These are phyloP conservation scores for Myriosclerotinia scirpicola DNA, from an alignment of 2,329 filamentous ascomycete genomes.

Conservation along the genomic window DNA sequence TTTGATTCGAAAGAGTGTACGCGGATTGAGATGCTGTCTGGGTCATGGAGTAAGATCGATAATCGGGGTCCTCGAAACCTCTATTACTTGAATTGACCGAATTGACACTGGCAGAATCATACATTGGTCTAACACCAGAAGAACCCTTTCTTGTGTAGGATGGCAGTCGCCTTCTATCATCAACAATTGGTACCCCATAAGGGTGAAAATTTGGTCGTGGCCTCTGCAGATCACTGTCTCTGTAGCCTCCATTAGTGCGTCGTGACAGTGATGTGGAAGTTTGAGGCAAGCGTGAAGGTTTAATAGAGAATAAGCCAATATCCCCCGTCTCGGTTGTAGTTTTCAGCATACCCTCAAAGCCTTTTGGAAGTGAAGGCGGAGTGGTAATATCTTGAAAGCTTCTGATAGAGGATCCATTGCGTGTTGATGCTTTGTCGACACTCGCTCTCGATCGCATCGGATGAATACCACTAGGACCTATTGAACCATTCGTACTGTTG, in stretches of 20 bases:
- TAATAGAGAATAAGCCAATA: constrained; percentile 60
- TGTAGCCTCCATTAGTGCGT: constrained; percentile 27
- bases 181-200: constrained; percentile 39
- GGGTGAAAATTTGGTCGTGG: constrained; percentile 31
- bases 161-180: constrained; percentile 49
- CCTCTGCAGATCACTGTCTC: constrained; percentile 29
- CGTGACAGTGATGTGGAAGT: constrained; percentile 32
- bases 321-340: constrained; percentile 67
- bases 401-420: constrained; percentile 44
- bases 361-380: constrained; percentile 51
- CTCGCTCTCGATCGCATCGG: constrained; percentile 28
- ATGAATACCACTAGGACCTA: constrained; percentile 11
- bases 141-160: constrained; percentile 50
- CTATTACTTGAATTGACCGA: constrained; percentile 43
- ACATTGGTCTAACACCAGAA: constrained; percentile 58
- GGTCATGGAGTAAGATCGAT: constrained; percentile 56
- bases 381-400: constrained; percentile 43
- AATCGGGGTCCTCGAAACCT: constrained; percentile 46
- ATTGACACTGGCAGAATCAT: constrained; percentile 52
- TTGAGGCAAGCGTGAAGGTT: constrained; percentile 41
- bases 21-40: constrained; percentile 43
- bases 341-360: constrained; percentile 64
- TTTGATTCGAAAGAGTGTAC: constrained; percentile 47
- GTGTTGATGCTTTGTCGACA: constrained; percentile 25
- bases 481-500: not conserved